Conservation (phyloP, 2,329 filamentous ascomycete species). For the Diaporthe citrichinensis region DNA sequence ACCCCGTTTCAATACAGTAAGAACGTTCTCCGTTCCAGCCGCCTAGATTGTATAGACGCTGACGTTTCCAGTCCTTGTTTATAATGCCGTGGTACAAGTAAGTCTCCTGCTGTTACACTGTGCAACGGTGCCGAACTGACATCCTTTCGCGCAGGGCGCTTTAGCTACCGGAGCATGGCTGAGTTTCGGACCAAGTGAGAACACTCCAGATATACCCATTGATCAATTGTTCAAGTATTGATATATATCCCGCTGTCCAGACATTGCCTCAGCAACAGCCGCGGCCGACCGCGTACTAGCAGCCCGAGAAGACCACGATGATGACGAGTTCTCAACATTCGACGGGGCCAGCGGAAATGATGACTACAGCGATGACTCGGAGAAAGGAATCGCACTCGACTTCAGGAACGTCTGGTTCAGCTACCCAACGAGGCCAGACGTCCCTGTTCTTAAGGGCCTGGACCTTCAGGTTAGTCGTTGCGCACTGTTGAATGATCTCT, state of each 20-base stretch:
- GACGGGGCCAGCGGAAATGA: conserved; percentile 50
- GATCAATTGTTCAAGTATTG: background rate
- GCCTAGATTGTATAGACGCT: background rate
- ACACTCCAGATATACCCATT: background rate
- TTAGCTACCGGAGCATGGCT: conserved; percentile 52
- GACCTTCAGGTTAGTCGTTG: conserved; percentile 6
- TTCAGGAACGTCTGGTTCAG: conserved; percentile 36
- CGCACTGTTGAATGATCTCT: background rate
- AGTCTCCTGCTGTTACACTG: background rate
- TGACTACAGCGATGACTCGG: conserved; percentile 41
- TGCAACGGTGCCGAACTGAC: background rate
- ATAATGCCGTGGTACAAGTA: conserved; percentile 52
- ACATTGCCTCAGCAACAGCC: conserved; percentile 51
- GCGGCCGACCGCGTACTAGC: conserved; percentile 50
- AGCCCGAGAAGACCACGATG: conserved; percentile 23
- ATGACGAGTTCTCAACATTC: background rate
- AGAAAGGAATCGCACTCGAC: conserved; percentile 45
- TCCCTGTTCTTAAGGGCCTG: conserved; percentile 23
- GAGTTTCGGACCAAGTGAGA: conserved; percentile 48
- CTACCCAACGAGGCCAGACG: conserved; percentile 33
- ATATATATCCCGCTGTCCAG: background rate
- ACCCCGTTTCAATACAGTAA: conserved; percentile 50
- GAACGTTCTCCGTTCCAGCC: background rate
- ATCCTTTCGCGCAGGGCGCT: background rate
- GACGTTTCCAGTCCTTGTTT: conserved; percentile 46